A percentile compares a stretch with the other conserved stretches of the same genome.
These are phyloP conservation scores for Candida loeiensis DNA, from an alignment of 805 yeast species.

Conservation along the genomic window DNA sequence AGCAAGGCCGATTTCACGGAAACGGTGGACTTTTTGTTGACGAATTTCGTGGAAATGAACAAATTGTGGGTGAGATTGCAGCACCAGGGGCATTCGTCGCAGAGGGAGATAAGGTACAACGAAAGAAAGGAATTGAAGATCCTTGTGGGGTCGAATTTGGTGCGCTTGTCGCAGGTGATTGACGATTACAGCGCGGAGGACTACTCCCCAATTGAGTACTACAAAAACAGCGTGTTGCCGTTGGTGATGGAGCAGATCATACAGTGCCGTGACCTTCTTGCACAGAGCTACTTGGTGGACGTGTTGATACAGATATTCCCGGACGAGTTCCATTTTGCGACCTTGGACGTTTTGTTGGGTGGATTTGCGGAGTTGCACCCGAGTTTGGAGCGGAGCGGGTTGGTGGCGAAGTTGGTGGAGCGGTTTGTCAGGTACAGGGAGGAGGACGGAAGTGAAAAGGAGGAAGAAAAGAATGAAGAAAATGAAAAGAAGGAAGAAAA, in stretches of 20 bases:
- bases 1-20: conserved; percentile 48
- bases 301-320: conserved; percentile 94
- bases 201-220: conserved; percentile 21
- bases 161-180: conserved; percentile 81
- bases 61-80: conserved; percentile 96
- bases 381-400: conserved; percentile 60
- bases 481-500: conserved; percentile 13
- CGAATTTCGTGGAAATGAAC: conserved; percentile 95
- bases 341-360: conserved; percentile 62
- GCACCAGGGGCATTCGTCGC: conserved; percentile 90
- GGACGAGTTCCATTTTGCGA: conserved; percentile 79
- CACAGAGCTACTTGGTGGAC: conserved; percentile 88
- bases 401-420: conserved; percentile 68
- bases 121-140: conserved; percentile 90
- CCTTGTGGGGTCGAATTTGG: conserved; percentile 88
- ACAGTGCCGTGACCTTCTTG: conserved; percentile 87
- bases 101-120: conserved; percentile 63
- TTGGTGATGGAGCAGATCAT: conserved; percentile 82
- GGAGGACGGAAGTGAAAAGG: conserved; percentile 6
- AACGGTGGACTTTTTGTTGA: conserved; percentile 72
- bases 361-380: conserved; percentile 69
- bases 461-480: conserved; percentile 22
- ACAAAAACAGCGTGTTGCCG: conserved; percentile 63
- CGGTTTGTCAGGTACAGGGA: conserved; percentile 55
- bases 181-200: conserved; percentile 51